A percentile compares a stretch with the other conserved stretches of the same genome.
Conservation (phyloP, 306 rosid species). For the Gastrolobium villosum region DNA sequence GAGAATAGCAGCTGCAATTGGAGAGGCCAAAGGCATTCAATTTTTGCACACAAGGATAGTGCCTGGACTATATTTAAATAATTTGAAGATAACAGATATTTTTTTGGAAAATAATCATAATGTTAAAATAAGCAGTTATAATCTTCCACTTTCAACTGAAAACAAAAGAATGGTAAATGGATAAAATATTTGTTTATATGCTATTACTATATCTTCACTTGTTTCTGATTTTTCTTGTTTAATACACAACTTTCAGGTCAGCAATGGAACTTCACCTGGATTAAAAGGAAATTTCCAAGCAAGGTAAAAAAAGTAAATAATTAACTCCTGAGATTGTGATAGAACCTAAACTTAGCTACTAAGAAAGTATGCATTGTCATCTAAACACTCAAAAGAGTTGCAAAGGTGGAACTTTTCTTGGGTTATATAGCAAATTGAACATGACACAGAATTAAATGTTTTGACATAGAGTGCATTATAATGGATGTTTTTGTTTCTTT, state of each 20-base stretch:
- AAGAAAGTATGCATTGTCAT: not conserved
- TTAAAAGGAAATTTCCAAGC: constrained; percentile 69
- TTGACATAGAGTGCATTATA: not conserved
- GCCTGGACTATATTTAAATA: constrained; percentile 85
- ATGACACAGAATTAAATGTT: not conserved
- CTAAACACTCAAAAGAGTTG: not conserved
- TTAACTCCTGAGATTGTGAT: constrained; percentile 5
- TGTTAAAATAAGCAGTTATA: constrained; percentile 81
- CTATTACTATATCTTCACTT: constrained; percentile 17
- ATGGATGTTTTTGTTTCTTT: not conserved
- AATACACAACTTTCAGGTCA: constrained; percentile 56
- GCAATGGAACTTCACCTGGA: constrained; percentile 57
- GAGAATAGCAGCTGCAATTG: constrained; percentile 87
- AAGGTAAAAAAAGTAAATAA: constrained; percentile 60
- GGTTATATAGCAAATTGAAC: constrained; percentile 35
- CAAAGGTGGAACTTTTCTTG: not conserved
- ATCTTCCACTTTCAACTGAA: constrained; percentile 71
- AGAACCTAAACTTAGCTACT: constrained; percentile 23
- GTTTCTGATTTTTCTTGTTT: constrained; percentile 37
- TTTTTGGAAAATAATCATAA: constrained; percentile 76
- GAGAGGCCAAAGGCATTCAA: constrained; percentile 87
- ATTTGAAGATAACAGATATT: constrained; percentile 85
- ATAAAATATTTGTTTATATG: constrained; percentile 8
- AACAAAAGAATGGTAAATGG: constrained; percentile 64
- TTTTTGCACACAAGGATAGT: constrained; percentile 95